Evolutionary conservation across 2,329 filamentous ascomycete species (phyloP), one percentile per base, ranked within the genome.

Genomic region (Epicoccum sorghinum): DNA sequence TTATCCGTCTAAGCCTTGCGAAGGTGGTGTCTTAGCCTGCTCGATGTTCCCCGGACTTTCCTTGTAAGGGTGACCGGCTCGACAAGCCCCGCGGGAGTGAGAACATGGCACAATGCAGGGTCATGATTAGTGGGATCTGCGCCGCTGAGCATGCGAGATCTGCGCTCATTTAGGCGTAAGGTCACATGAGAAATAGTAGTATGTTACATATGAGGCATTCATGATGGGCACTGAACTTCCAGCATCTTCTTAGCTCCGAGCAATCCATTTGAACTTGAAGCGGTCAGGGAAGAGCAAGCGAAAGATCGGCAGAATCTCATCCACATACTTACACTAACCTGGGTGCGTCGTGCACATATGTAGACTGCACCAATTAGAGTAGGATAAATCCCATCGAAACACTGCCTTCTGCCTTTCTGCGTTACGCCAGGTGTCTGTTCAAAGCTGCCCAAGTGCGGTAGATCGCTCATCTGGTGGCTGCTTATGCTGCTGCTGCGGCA

Each of bases 1-100:
- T 44, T 51, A 42, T 22, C 22, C 43, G 47, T 39, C 47, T 51
- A 52, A 56, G 53, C 47, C 53, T 47, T 38, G 27, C 43, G 33
- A 29, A 33, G 8, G 18, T 40, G 43, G 35, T 38, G 9, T 56
- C 38, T 44, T 56, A 40, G 46, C 52, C 37, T 18, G 29, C 30
- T 35, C 49, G 46, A 50, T 55, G 46, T 43, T 47, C 47, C 42
- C 41, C 37, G 32, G 24, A 55, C 46, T 56, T 52, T 33, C 53
- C 43, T 18, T 52, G 25, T 32, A 25, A 39, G 33, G 39, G 23
- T 40, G 39, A 40, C 38, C 47, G 33, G 53, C 38, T 47, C 14
- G 32, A 52, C 27, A 38, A 50, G 52, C 33, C 30, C 42, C 46
- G 37, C 42, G 35, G 47, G 9, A 47, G 33, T 25, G 32, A 41